Conservation (phyloP, 495 filamentous ascomycete species). For the Bacidia rubella region DNA sequence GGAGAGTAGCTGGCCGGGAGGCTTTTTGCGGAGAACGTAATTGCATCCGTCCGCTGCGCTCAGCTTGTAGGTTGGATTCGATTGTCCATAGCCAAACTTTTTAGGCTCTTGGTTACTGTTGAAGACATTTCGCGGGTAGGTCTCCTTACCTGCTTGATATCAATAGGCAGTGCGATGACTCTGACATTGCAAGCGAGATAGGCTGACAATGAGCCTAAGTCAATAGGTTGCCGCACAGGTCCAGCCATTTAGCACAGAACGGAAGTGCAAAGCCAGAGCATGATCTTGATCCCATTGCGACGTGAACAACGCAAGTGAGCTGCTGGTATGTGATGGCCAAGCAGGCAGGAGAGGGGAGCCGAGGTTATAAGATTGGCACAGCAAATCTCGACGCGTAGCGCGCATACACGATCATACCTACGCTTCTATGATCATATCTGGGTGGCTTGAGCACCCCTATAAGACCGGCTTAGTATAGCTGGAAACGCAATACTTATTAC, state of each 20-base stretch:
- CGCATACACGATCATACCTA: too few relatives aligned
- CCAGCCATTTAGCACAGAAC: conserved; percentile 57
- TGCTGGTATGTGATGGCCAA: too few relatives aligned
- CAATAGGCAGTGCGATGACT: conserved; percentile 63
- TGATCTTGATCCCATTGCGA: not conserved
- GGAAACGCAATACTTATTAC: too few relatives aligned
- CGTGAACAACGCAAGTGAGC: not conserved
- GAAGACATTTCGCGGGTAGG: not conserved
- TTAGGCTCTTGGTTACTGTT: not conserved
- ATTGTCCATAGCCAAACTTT: conserved; percentile 93
- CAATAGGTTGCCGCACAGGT: conserved; percentile 73
- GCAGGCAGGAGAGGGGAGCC: too few relatives aligned
- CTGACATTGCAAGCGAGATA: conserved; percentile 67
- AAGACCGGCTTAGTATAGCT: too few relatives aligned
- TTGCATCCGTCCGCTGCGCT: conserved; percentile 50
- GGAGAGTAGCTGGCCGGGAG: conserved; percentile 77
- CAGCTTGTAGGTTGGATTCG: conserved; percentile 89
- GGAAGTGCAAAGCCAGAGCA: not conserved
- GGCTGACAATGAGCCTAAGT: conserved; percentile 57
- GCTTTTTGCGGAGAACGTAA: conserved; percentile 91
- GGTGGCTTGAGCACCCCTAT: too few relatives aligned
- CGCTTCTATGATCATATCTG: too few relatives aligned
- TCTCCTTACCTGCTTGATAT: conserved; percentile 66
- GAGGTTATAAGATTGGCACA: too few relatives aligned
- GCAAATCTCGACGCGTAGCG: too few relatives aligned